phyloP scores from a whole-genome alignment of 257 asterid species.

The Solanum sejunctum region DNA sequence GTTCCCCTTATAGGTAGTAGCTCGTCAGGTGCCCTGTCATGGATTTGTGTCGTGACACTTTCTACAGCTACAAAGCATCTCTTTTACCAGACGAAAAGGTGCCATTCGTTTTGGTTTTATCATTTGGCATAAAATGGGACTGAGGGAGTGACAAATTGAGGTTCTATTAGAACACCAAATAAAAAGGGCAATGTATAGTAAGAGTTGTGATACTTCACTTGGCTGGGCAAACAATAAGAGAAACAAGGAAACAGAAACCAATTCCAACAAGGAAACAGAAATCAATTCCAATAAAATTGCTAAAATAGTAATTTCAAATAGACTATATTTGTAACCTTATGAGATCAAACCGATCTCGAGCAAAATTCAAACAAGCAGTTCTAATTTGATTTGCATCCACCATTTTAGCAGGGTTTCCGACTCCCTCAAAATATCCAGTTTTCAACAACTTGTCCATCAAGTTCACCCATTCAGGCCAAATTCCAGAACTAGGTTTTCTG shows the following conservation, averaged over 20 bases:
- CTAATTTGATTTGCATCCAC: constrained; percentile 51
- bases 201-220: not conserved
- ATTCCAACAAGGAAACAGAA: not conserved
- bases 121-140: not conserved
- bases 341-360: constrained; percentile 54
- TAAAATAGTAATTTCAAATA: not conserved
- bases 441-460: constrained; percentile 46
- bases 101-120: not conserved
- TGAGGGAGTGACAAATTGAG: not conserved
- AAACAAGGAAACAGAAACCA: not conserved
- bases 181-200: not conserved
- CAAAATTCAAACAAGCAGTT: constrained; percentile 78
- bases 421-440: constrained; percentile 50
- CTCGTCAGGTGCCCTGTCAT: not conserved
- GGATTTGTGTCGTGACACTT: not conserved
- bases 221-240: not conserved
- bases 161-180: not conserved
- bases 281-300: not conserved
- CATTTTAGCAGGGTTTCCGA: constrained; percentile 47
- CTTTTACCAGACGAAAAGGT: not conserved
- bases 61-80: not conserved
- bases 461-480: constrained; percentile 79
- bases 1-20: too few species aligned
- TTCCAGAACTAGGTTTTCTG: constrained; percentile 1
- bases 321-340: constrained; percentile 36